Base-by-base conservation (phyloP, 768 basidiomycete genomes). In the Panellus pusillus region DNA sequence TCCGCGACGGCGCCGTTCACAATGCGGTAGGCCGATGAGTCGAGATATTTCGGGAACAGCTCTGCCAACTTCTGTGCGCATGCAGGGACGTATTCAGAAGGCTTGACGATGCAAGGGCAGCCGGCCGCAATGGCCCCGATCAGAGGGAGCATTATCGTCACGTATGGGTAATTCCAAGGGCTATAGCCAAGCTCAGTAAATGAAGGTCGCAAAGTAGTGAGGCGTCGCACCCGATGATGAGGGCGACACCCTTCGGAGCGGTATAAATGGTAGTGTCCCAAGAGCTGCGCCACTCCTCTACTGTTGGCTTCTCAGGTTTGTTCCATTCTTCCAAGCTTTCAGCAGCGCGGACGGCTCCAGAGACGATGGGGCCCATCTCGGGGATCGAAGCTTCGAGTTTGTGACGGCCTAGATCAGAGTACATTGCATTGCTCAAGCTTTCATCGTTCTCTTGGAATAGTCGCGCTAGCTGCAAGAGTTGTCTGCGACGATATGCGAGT, bases 91-190 rank as follows among this genome's bases (percentile, higher is more conserved):
- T 81, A 63, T 62, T 91, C 90, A 8, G 87, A 89, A 0, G 79
- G 78, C 63, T 91, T 91, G 62, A 90, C 42, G 9, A 83, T 75
- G 0, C 76, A 79, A n/a, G 82, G 76, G 61, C 85, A 87, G 0
- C 89, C 90, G 1, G 88, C 87, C 0, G 87, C 76, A 44, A 92
- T 86, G 1, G 89, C 89, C 4, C 88, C 89, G 45, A 79, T 73
- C 18, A 86, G 69, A 3, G 87, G 86, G 36, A 78, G 77, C 6
- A 87, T 65, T 63, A 69, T 72, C 29, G 86, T 74, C 9, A 81
- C 68, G 46, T 82, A 61, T 0, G 86, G 86, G 59, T 81, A 87
- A 61, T 87, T 87, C 83, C 84, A 87, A 2, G 84, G 84, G 15
- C 84, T 86, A 59, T 19, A 13, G 2, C 32, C 32, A 35, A 35